phyloP scores from a whole-genome alignment of 2,329 filamentous ascomycete species.

The Monilinia fructicola region DNA sequence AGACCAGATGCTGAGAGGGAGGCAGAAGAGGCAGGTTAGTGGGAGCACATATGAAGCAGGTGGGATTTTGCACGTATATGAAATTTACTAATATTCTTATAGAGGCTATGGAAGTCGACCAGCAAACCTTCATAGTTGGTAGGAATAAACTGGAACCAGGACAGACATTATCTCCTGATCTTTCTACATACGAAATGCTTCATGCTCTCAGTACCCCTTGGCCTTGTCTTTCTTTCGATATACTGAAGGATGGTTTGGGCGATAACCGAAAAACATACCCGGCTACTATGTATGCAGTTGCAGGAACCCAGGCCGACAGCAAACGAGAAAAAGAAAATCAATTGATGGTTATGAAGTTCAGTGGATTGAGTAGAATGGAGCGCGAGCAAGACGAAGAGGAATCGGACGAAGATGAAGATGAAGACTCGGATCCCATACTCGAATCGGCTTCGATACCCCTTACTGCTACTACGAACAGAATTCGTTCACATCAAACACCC shows the following conservation, averaged over 20 bases:
- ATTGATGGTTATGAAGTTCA: constrained; percentile 94
- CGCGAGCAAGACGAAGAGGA: constrained; percentile 64
- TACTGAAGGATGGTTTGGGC: constrained; percentile 81
- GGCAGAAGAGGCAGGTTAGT: constrained; percentile 74
- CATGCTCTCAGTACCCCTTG: constrained; percentile 92
- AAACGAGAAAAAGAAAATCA: constrained; percentile 80
- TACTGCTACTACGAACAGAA: constrained; percentile 86
- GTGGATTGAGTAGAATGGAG: constrained; percentile 85
- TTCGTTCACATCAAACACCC: constrained; percentile 80
- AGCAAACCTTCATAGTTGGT: constrained; percentile 93
- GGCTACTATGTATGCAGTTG: constrained; percentile 90
- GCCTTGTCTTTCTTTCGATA: constrained; percentile 96
- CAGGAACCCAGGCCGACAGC: constrained; percentile 86
- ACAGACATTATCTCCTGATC: constrained; percentile 86
- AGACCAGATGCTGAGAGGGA: constrained; percentile 89
- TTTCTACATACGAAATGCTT: constrained; percentile 96
- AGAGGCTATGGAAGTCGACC: constrained; percentile 90
- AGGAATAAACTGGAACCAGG: constrained; percentile 87
- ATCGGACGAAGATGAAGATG: constrained; percentile 70
- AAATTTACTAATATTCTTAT: constrained; percentile 33
- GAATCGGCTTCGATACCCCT: constrained; percentile 89
- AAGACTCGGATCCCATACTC: constrained; percentile 79
- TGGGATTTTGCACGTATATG: constrained; percentile 8
- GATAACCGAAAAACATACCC: constrained; percentile 91
- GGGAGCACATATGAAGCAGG: constrained; percentile 5